Evolutionary conservation across 768 basidiomycete species (phyloP).

Genomic region (Wakefieldia striispora): DNA sequence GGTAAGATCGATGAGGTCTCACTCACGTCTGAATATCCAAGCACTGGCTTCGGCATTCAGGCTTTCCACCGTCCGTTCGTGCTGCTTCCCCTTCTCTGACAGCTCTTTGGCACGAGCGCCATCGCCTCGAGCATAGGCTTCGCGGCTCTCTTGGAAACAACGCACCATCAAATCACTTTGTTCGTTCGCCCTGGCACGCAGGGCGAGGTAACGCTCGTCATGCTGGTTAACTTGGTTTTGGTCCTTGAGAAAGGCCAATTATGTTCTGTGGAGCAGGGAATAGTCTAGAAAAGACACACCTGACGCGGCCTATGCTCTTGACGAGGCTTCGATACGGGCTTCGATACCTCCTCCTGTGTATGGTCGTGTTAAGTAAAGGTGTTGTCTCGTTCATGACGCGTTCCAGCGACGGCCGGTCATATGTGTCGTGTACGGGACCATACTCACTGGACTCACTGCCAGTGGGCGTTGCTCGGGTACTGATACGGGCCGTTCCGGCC

Average conservation of each 20-base stretch:
- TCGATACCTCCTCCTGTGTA: constrained; percentile 14
- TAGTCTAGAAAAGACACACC: constrained; percentile 7
- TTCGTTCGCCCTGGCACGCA: constrained; percentile 73
- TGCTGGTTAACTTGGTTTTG: constrained; percentile 63
- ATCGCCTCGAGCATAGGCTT: constrained; percentile 71
- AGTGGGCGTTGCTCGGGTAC: constrained; percentile 5
- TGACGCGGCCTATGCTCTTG: constrained; percentile 16
- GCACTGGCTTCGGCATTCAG: constrained; percentile 80
- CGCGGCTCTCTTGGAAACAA: constrained; percentile 68
- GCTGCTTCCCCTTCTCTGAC: constrained; percentile 75
- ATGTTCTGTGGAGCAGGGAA: not conserved
- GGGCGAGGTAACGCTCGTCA: constrained; percentile 62
- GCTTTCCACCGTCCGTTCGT: constrained; percentile 73
- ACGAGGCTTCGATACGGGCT: constrained; percentile 17
- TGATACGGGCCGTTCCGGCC: not conserved
- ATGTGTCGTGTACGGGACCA: not conserved
- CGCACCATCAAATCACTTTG: constrained; percentile 79
- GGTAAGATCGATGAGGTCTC: not conserved
- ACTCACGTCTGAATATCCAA: constrained; percentile 78
- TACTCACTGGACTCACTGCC: constrained; percentile 20
- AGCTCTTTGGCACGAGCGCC: constrained; percentile 80
- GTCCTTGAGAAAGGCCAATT: constrained; percentile 37
- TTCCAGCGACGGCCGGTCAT: not conserved
- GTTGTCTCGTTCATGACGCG: constrained; percentile 2
- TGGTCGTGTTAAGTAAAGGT: constrained; percentile 1